Evolutionary conservation across 1,284 basidiomycete genomes (phyloP), one percentile per base, ranked within the genome.

Genomic region (Lentinula novae-zelandiae): DNA sequence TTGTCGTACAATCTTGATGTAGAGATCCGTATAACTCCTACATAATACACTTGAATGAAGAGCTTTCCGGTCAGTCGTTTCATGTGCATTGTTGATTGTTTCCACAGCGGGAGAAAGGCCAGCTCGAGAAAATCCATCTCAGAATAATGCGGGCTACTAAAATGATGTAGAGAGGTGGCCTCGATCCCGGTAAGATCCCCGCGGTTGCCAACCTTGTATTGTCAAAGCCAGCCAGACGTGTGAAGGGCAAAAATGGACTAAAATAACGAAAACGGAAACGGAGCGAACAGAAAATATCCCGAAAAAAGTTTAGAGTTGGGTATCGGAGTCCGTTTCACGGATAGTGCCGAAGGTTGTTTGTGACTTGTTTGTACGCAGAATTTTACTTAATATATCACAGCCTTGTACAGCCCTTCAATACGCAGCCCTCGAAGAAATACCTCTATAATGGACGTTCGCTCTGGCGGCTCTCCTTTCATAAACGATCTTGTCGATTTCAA

Each of bases 381-480:
- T 2, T 20, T 34, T 34, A 34, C 31, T 53, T 36, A 38, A 34
- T 34, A 39, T 22, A 10, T 46, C 54, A 56, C 42, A 44, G 54
- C 54, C 54, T 54, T 36, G 39, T 4, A 56, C 54, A 56, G 54
- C 54, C 54, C 53, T 34, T 17, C 9, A 15, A 15, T 56, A 44
- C 42, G 54, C 54, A 56, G 54, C 54, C 39, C 39, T 56, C 53
- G 8, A 40, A 42, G 39, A 54, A 54, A 42, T 22, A 54, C 38
- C 53, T 54, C 39, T 56, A 46, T 44, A 56, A 56, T 56, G 54
- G 54, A 56, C 54, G 40, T 34, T 56, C 40, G 20, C 6, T 46
- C 44, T 20, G n/a, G 17, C 22, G 38, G 38, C 53, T 38, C 33
- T 39, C 36, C 52, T 39, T 42, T 54, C 51, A 38, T 38, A 36